Conservation (phyloP, 2,329 filamentous ascomycete genomes). For the Fusarium nodosum region DNA sequence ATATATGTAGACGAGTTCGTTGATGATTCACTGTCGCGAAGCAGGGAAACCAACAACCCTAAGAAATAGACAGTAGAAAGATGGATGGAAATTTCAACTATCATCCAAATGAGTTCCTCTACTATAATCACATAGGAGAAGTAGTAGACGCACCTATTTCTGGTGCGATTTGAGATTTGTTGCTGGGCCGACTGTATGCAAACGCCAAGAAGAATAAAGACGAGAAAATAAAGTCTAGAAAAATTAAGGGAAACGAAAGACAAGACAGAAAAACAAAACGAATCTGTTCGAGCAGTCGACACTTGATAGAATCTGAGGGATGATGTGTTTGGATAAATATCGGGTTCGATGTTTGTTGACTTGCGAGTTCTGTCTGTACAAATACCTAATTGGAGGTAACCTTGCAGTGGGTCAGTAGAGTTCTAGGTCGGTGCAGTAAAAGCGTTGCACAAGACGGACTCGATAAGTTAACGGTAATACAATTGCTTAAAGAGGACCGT, state of each 20-base stretch:
- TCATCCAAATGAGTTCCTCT: constrained; percentile 7
- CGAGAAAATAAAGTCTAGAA: not conserved
- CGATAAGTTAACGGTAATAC: not conserved
- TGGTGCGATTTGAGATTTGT: constrained; percentile 26
- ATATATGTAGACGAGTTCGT: not conserved
- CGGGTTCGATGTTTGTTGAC: constrained; percentile 26
- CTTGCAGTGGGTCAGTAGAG: not conserved
- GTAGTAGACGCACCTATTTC: constrained; percentile 4
- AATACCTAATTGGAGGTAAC: not conserved
- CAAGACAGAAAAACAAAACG: not conserved
- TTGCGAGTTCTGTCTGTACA: constrained; percentile 10
- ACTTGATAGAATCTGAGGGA: not conserved
- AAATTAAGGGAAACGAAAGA: not conserved
- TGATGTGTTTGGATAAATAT: not conserved
- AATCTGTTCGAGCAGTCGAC: not conserved
- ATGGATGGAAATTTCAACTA: not conserved
- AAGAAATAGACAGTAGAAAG: not conserved
- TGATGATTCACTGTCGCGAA: constrained; percentile 29
- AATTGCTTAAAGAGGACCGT: not conserved
- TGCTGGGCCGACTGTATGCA: constrained; percentile 38
- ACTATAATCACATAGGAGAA: constrained; percentile 11
- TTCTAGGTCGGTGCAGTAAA: not conserved
- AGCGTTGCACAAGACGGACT: constrained; percentile 10
- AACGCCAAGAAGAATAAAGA: constrained; percentile 5
- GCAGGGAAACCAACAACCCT: not conserved